Base-by-base conservation (phyloP, 768 basidiomycete species). In the Cystofilobasidium capitatum region DNA sequence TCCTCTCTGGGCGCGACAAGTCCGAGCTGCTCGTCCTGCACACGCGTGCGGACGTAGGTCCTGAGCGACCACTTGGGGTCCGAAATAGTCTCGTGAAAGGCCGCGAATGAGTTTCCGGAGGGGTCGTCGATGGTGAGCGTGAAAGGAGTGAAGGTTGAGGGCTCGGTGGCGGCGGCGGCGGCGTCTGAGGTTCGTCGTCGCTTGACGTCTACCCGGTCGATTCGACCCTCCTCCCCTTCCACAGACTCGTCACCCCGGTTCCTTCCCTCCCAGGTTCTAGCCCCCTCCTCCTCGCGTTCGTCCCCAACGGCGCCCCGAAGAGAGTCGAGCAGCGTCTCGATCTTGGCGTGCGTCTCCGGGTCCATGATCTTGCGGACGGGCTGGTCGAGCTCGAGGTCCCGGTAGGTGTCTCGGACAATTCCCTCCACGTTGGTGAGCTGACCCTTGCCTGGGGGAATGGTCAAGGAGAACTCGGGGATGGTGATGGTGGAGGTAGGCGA, bases 361-460 rank as follows among this genome's bases (percentile, higher is more conserved):
- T 91, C 85, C 74, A 91, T 86, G 65, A 78, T 73, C 64, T 70
- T 72, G 45, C 96, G 84, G 13, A 97, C 77, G 0, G 91, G 88
- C 73, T 98, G 94, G 69, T 91, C 88, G 66, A 82, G 78, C 69
- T 81, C 81, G 45, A 98, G 82, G 79, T 98, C 94, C 0, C 85
- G 78, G 36, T 88, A 79, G 49, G 91, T 85, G 71, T 94, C 86
- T 33, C 86, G 83, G 37, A 99, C 78, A 70, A 97, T 83, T 42
- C 96, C 94, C 76, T 99, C 96, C 58, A 97, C 83, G 2, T 91
- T 99, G n/a, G 94, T 97, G 16, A 99, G 83, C 74, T 96, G 91
- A 13, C 94, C 94, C 20, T 89, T 84, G 9, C 80, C 80, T 0
- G 88, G 81, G 0, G 96, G 96, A 36, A 99, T 88, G 2, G 91